phyloP scores from a whole-genome alignment of 371 early-diverging fungal species.

The Globomyces sp. region DNA sequence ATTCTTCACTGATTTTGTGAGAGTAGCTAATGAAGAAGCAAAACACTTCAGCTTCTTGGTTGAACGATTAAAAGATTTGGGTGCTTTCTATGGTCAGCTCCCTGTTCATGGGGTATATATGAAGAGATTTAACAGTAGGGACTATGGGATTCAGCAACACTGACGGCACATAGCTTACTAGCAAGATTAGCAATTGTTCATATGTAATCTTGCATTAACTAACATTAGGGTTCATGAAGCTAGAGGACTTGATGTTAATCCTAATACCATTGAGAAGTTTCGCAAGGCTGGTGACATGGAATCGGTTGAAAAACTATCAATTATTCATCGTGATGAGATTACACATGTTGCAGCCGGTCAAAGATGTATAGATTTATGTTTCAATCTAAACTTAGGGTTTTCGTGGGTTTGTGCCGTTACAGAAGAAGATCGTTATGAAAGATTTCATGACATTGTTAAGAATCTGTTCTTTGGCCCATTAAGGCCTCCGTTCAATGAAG shows the following conservation, averaged over 20 bases:
- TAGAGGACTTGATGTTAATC: conserved; percentile 62
- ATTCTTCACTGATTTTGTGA: conserved; percentile 57
- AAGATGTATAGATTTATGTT: conserved; percentile 11
- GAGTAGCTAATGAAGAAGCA: conserved; percentile 58
- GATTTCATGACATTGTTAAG: conserved; percentile 36
- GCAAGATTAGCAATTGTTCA: conserved; percentile 57
- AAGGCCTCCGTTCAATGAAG: conserved; percentile 58
- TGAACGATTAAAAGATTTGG: conserved; percentile 47
- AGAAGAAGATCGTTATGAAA: conserved; percentile 26
- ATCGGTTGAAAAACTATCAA: conserved; percentile 48
- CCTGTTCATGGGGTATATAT: conserved; percentile 42
- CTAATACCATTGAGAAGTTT: conserved; percentile 54
- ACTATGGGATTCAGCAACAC: conserved; percentile 57
- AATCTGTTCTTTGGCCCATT: conserved; percentile 32
- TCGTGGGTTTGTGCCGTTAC: conserved; percentile 32
- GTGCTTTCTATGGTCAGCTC: conserved; percentile 49
- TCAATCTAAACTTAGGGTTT: conserved; percentile 39
- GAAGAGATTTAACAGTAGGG: conserved; percentile 19
- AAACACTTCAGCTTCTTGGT: conserved; percentile 51
- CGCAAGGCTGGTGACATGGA: conserved; percentile 45
- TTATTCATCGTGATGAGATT: conserved; percentile 55
- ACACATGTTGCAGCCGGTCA: conserved; percentile 56
- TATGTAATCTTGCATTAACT: conserved; percentile 20
- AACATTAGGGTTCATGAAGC: conserved; percentile 53
- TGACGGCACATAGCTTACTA: conserved; percentile 42